Evolutionary conservation across 2,329 filamentous ascomycete genomes (phyloP), one percentile per base, ranked within the genome.

Genomic region (Epichloe glyceriae): DNA sequence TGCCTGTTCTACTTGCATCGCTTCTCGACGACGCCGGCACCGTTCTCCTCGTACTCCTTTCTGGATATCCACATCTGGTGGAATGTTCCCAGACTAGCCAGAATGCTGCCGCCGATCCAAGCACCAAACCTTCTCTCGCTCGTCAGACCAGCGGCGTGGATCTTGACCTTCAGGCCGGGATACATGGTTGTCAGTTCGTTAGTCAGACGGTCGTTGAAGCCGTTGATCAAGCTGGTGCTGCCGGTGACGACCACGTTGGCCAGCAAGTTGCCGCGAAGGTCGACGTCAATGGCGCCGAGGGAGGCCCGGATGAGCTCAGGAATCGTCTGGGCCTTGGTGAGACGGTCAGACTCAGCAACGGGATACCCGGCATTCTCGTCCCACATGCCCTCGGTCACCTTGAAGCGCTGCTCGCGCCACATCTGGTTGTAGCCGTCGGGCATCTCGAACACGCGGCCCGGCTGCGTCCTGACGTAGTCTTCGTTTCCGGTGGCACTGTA

Each of bases 1-100:
- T 12, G 6, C 11, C 14, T 41, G 4, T 35, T 54, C 59, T 72
- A 97, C 73, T 95, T 95, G 78, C 91, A 97, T 61, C 91, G 78
- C 79, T 95, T 96, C 75, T 97, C 91, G 43, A 97, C 87, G 60
- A 97, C 90, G 56, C 81, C 81, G 5, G 83, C 74, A 2, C 93
- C 93, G 66, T 95, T 90, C 74, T 98, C 94, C 56, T 96, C 89
- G 61, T 96, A 97, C 73, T 98, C 93, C 74, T 95, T 95, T 68
- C 83, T 88, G 22, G 85, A 91, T 60, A 98, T 94, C 93, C 93
- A 98, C 86, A 98, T 91, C 73, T 98, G 93, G 72, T 98, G 93
- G 71, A 98, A 98, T 14, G 90, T 95, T 10, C 94, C 94, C 70
- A 98, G 69, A 68, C 90, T 96, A 6, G 88, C 90, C 58, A 98